Base-by-base conservation (phyloP, 192 early-diverging fungal genomes). In the Chytriomyces confervae region DNA sequence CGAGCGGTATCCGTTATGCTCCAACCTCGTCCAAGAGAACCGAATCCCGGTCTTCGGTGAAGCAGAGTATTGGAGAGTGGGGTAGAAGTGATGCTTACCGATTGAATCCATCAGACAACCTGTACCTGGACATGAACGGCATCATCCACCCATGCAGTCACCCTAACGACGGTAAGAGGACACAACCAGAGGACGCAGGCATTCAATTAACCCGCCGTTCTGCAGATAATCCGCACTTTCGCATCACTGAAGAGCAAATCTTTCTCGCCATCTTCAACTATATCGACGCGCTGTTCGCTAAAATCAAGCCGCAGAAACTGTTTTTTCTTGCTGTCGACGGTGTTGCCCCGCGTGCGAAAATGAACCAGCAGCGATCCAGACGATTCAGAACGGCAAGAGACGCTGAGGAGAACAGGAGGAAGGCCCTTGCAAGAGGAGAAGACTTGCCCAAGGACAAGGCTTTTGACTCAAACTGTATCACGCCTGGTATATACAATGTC, bases 81-180 rank as follows among this genome's bases (percentile, higher is more conserved):
- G n/a, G 61, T 61, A 23, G 23, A 36, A 36, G 36, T 36, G n/a
- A 23, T 24, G 49, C 50, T 76, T 16, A n/a, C 0, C 18, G 24
- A 20, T 36, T 24, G 20, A 81, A 23, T 44, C 9, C 36, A 20
- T 71, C 89, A 83, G 95, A 99, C 86, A 97, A 98, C 80, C 86
- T 99, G 66, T 99, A 99, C 78, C 84, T 99, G 87, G 97, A 99
- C 75, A 97, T 99, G 96, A 99, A 99, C 81, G 96, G 96, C 46
- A 96, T 99, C 71, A 95, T 99, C 82, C 97, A 98, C 83, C 93
- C 95, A 78, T 99, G 96, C 85, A 94, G 94, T 36, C 95, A 97
- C 80, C 92, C 94, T 23, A 97, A 97, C 82, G 94, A 96, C 74
- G 89, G 53, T 57, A 57, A 57, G 13, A 13, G 36, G 36, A 36